Conservation (phyloP, 2,329 filamentous ascomycete genomes). For the Cercospora zeae-maydis region DNA sequence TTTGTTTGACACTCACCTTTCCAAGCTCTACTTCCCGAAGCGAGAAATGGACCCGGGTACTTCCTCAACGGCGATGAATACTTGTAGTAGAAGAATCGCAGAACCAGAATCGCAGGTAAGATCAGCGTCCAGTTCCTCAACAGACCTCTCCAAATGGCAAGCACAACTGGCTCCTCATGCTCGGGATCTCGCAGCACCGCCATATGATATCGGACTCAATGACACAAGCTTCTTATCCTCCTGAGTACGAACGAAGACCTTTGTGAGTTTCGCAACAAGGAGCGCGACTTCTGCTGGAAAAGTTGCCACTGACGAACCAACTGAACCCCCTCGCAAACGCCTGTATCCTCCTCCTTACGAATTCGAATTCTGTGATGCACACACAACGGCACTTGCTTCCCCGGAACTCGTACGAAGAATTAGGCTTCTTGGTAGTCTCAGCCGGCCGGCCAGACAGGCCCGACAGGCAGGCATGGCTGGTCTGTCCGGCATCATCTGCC, state of each 20-base stretch:
- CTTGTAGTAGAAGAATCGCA: constrained; percentile 32
- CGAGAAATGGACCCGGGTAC: constrained; percentile 32
- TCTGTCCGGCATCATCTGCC: not conserved
- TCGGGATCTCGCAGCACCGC: not conserved
- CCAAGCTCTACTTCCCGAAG: constrained; percentile 33
- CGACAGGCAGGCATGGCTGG: no score
- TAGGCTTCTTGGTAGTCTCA: not conserved
- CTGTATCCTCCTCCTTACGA: not conserved
- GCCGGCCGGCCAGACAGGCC: not conserved
- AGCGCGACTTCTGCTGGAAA: not conserved
- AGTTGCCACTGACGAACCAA: not conserved
- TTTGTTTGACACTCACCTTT: constrained; percentile 22
- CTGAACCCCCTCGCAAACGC: not conserved
- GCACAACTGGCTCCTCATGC: constrained; percentile 8
- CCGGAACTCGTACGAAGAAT: not conserved
- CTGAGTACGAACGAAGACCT: not conserved
- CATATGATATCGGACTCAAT: not conserved
- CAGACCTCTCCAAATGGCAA: constrained; percentile 19
- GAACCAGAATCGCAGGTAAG: constrained; percentile 26
- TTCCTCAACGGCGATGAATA: constrained; percentile 30
- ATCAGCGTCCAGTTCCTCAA: constrained; percentile 24
- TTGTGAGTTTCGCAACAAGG: not conserved
- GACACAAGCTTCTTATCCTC: not conserved
- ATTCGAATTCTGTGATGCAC: not conserved
- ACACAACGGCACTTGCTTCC: not conserved